Evolutionary conservation across 176 grass and related monocot genomes (phyloP), one percentile per base, ranked within the genome.

Genomic region (Melocanna baccifera): DNA sequence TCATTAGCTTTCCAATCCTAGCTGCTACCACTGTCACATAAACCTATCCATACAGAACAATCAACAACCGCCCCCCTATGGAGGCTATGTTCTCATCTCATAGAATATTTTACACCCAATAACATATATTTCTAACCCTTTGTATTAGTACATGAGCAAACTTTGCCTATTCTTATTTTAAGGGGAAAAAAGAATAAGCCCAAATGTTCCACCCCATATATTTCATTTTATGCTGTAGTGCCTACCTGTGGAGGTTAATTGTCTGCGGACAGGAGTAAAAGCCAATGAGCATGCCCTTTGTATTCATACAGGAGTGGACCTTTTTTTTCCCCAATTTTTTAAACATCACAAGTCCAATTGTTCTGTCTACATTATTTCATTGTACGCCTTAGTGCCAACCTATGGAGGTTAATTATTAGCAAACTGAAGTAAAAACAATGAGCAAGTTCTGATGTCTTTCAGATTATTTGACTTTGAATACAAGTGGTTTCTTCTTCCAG

Each of bases 1-100:
- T 98, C 93, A 95, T 90, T 47, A 95, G 85, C 62, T 83, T 86
- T 50, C 96, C 96, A 5, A 95, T 89, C 42, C 79, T 95, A 0
- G 82, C 89, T 39, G 91, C 85, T 42, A 76, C 85, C 55, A 95
- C 91, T 10, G 96, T 95, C 58, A 78, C 89, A 81, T 90, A 95
- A 67, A 98, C 79, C 96, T 95, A 93, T 34, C 11, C 65, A 73
- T 25, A 81, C 9, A 81, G 20, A 82, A 87, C 12, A 79, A 72
- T 66, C 25, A 85, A 76, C 14, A 37, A 90, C 7, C 19, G 0
- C 16, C 2, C 36, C 36, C 16, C 6, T 57, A 84, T 20, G 65
- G 10, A 81, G 20, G 41, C 25, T 50, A 70, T 55, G 26, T 42
- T 71, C 3, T 22, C 69, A 52, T 46, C 20, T 78, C 20, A 81